Base-by-base conservation (phyloP, 768 basidiomycete species). In the Collybia sordida region DNA sequence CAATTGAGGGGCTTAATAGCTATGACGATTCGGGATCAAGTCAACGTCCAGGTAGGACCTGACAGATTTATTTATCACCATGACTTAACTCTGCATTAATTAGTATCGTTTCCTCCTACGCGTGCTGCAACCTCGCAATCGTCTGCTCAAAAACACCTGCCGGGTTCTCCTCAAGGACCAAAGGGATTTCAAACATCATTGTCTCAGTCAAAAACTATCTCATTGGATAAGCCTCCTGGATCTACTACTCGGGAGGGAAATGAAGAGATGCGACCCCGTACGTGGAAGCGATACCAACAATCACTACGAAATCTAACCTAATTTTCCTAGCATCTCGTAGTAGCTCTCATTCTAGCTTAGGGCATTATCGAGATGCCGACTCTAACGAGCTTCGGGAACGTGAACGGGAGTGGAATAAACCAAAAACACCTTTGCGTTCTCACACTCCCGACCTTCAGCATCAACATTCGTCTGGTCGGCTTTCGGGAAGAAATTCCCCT, bases 1-100 rank as follows among this genome's bases (percentile, higher is more conserved):
- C 73, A 8, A 79, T 89, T 59, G 72, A 78, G 23, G 79, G 72
- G 18, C 59, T 82, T 50, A 78, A 81, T 46, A 81, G 75, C 57
- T 81, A 71, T 53, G 82, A 80, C 31, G 73, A 64, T 31, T 72
- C 73, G 18, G 51, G 51, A 34, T 54, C 43, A 40, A 55, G 41
- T 47, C 59, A 55, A 21, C 62, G 44, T 38, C 53, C 56, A 21
- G 46, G 58, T 64, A 27, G 34, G 56, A 35, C 34, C 23, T 27
- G 7, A 22, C 41, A 38, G 53, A 51, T 45, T 15, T 54, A 52
- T 15, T 28, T 19, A 9, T 24, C 5, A 27, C 47, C 14, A 40
- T 44, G 36, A 45, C 6, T 25, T 38, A 19, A 31, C n/a, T 42
- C 19, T 23, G 34, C 23, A 12, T 19, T 21, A 21, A 17, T 12